These are phyloP conservation scores for Oenanthe sinensis DNA, from an alignment of 129 eudicot genomes.

Conservation along the genomic window DNA sequence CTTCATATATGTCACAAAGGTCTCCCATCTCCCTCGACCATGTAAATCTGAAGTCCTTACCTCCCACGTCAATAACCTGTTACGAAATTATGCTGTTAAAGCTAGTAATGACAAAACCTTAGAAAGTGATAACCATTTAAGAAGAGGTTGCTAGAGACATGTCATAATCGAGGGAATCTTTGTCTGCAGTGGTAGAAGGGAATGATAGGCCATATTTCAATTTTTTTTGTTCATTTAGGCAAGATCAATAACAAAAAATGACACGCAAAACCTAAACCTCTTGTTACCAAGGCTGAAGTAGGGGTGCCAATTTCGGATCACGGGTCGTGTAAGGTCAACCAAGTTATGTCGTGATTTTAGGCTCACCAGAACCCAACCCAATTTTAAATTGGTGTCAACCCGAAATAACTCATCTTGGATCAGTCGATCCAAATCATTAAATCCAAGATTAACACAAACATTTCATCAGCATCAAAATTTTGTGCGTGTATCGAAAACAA, in stretches of 20 bases:
- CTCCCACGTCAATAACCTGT: slow-evolving; percentile 89
- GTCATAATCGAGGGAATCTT: not conserved
- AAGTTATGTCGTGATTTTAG: not conserved
- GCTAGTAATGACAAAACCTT: not conserved
- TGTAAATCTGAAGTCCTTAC: slow-evolving; percentile 78
- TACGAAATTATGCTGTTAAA: slow-evolving; percentile 4
- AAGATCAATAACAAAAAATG: not conserved
- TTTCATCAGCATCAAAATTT: not conserved
- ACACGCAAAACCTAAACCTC: not conserved
- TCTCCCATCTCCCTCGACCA: slow-evolving; percentile 76
- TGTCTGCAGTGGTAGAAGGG: not conserved
- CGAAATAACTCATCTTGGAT: not conserved
- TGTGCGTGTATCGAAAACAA: not conserved
- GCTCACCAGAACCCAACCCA: not conserved
- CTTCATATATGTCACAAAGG: slow-evolving; percentile 87
- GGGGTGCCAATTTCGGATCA: not conserved
- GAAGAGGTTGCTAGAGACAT: not conserved
- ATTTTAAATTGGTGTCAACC: not conserved
- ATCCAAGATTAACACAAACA: not conserved
- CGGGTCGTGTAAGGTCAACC: not conserved
- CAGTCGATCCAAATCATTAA: not conserved
- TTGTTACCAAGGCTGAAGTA: not conserved
- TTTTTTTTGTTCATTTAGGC: not conserved
- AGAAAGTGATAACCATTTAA: not conserved
- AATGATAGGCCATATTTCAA: not conserved